These are phyloP conservation scores for Pseudodiploospora longispora DNA, from an alignment of 2,329 filamentous ascomycete species.

Conservation along the genomic window DNA sequence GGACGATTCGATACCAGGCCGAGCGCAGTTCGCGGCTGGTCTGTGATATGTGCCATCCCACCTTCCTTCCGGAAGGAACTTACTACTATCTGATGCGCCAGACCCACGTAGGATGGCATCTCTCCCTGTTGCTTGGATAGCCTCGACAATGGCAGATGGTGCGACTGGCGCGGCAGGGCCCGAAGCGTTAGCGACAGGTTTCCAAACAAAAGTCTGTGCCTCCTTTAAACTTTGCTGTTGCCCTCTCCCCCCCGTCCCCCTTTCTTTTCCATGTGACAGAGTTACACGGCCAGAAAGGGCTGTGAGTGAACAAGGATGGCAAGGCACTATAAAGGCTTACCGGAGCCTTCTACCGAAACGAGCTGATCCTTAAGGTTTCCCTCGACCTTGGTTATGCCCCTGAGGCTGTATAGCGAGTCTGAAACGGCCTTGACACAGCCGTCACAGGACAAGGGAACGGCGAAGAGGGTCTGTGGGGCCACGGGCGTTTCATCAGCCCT, in stretches of 20 bases:
- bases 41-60: too few species aligned
- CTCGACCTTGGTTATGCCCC: conserved; percentile 75
- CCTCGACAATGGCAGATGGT: conserved; percentile 79
- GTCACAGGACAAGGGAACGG: conserved; percentile 88
- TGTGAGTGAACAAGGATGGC: conserved; percentile 1
- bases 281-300: not conserved
- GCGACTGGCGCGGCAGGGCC: conserved; percentile 44
- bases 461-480: conserved; percentile 70
- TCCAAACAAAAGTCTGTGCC: too few species aligned
- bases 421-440: conserved; percentile 82
- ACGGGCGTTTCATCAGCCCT: conserved; percentile 26
- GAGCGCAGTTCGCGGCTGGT: too few species aligned
- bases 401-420: conserved; percentile 64
- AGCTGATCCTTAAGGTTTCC: conserved; percentile 77
- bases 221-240: too few species aligned
- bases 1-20: too few species aligned
- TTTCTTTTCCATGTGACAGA: not conserved
- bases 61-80: too few species aligned
- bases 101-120: conserved; percentile 92
- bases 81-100: conserved; percentile 69
- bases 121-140: conserved; percentile 82
- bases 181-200: conserved; percentile 3
- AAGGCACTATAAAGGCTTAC: conserved; percentile 30
- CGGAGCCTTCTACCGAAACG: conserved; percentile 76
- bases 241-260: too few species aligned